These are phyloP conservation scores for Quercus glauca DNA, from an alignment of 306 rosid species.

Conservation along the genomic window DNA sequence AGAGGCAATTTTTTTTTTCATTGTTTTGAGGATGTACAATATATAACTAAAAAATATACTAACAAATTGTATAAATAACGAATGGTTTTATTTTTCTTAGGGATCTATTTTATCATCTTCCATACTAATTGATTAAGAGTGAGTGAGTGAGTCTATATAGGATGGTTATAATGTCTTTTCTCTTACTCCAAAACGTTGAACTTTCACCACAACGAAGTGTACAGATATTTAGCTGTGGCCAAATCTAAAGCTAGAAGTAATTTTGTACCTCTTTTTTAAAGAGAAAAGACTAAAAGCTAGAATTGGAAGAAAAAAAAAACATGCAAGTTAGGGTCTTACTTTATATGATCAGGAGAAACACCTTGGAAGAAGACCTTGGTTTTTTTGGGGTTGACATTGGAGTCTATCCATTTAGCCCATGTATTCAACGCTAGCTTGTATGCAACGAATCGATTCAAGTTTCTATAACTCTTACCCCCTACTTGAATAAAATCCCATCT, in stretches of 20 bases:
- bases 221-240: too few species aligned
- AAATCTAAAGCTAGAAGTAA: too few species aligned
- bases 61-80: too few species aligned
- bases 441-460: slow-evolving; percentile 72
- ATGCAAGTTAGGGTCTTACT: neutral
- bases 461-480: slow-evolving; percentile 27
- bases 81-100: neutral
- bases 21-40: neutral
- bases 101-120: neutral
- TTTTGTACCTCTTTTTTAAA: too few species aligned
- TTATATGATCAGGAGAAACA: slow-evolving; percentile 60
- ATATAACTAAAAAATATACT: neutral
- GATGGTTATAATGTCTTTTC: too few species aligned
- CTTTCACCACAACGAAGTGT: too few species aligned
- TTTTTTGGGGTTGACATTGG: slow-evolving; percentile 34
- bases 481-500: slow-evolving; percentile 73
- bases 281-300: too few species aligned
- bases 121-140: too few species aligned
- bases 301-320: too few species aligned
- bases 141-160: too few species aligned
- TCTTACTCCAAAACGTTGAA: too few species aligned
- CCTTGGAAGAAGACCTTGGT: slow-evolving; percentile 77
- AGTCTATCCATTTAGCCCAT: slow-evolving; percentile 47
- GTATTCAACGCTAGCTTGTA: slow-evolving; percentile 28
- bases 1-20: neutral